Evolutionary conservation across 768 basidiomycete genomes (phyloP).

Genomic region (Holtermannia corniformis): DNA sequence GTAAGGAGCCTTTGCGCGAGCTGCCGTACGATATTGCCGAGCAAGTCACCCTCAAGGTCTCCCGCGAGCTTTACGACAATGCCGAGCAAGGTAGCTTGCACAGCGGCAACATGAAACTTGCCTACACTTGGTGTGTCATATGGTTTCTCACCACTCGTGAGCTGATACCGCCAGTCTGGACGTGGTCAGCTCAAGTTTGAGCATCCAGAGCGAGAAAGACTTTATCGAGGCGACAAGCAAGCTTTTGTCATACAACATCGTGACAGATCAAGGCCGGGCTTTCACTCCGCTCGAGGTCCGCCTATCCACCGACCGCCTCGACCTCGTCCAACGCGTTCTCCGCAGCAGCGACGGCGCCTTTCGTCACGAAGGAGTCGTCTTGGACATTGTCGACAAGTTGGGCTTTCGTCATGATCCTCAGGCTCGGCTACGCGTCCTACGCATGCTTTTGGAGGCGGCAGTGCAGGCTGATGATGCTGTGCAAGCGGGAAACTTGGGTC

Average conservation of each 20-base stretch:
- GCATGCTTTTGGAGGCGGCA: constrained; percentile 85
- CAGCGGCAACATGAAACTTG: constrained; percentile 88
- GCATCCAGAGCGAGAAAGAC: constrained; percentile 61
- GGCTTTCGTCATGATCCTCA: constrained; percentile 59
- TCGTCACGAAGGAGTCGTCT: constrained; percentile 80
- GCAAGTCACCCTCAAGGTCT: constrained; percentile 67
- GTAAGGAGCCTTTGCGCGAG: constrained; percentile 46
- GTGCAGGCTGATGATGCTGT: constrained; percentile 70
- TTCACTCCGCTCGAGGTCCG: constrained; percentile 90
- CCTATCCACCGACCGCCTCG: constrained; percentile 76
- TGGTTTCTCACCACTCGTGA: background rate
- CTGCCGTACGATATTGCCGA: constrained; percentile 54
- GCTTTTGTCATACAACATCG: constrained; percentile 81
- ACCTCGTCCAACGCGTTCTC: constrained; percentile 75
- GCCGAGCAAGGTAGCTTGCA: constrained; percentile 85
- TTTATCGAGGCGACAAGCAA: constrained; percentile 98
- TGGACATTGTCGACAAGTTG: constrained; percentile 81
- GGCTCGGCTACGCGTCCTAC: constrained; percentile 71
- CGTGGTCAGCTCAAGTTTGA: constrained; percentile 58
- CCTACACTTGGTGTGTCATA: constrained; percentile 84
- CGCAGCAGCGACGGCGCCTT: constrained; percentile 77
- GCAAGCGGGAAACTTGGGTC: no score
- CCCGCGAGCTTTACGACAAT: constrained; percentile 90
- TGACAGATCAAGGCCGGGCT: constrained; percentile 60
- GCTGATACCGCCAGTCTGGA: constrained; percentile 51